Percentiles rank a stretch among this genome's conserved stretches.
These are phyloP conservation scores for Kuraishia capsulata DNA, from an alignment of 805 yeast species.

Conservation along the genomic window DNA sequence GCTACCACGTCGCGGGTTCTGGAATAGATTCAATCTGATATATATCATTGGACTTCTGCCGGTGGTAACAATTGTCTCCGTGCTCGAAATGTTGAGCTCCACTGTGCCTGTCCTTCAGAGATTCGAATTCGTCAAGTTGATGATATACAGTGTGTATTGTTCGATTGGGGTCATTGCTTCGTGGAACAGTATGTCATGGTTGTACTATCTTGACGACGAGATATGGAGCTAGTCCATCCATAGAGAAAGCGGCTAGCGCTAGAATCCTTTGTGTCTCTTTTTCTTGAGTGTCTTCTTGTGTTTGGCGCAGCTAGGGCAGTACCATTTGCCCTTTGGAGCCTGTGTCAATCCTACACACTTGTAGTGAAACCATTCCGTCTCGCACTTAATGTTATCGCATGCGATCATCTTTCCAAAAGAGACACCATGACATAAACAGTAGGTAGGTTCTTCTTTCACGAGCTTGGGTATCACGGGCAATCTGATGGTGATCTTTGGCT, in stretches of 20 bases:
- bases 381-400: conserved; percentile 86
- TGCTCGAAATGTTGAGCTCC: conserved; percentile 47
- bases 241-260: neutral
- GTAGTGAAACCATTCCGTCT: conserved; percentile 93
- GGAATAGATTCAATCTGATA: conserved; percentile 61
- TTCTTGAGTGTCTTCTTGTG: conserved; percentile 7
- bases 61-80: conserved; percentile 35
- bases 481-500: neutral
- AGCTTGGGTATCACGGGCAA: conserved; percentile 1
- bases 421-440: conserved; percentile 45
- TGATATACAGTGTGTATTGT: conserved; percentile 82
- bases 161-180: conserved; percentile 75
- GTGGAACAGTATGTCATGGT: conserved; percentile 87
- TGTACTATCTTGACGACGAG: conserved; percentile 70
- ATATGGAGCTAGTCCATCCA: neutral
- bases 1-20: conserved; percentile 42
- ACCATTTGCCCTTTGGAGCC: conserved; percentile 92
- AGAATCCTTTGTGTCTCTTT: conserved; percentile 8
- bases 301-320: conserved; percentile 70
- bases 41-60: conserved; percentile 65
- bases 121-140: conserved; percentile 67
- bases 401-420: conserved; percentile 89
- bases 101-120: conserved; percentile 44
- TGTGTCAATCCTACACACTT: conserved; percentile 83
- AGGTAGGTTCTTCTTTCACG: conserved; percentile 14